phyloP scores from a whole-genome alignment of 129 eudicot genomes.

The Solidago caesia region DNA sequence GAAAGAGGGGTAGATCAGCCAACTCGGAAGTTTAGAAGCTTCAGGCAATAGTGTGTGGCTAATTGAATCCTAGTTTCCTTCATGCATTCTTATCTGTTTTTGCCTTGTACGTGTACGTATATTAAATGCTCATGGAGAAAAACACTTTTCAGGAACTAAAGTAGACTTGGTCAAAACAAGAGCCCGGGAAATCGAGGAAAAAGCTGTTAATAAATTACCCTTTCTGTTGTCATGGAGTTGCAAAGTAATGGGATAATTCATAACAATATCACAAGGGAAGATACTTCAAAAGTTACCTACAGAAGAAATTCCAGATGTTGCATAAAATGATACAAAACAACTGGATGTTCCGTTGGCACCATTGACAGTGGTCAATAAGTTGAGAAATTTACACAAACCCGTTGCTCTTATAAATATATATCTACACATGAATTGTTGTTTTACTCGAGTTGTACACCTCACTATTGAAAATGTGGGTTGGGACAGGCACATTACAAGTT shows the following conservation, averaged over 20 bases:
- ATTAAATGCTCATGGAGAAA: constrained; percentile 16
- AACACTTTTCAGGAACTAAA: constrained; percentile 34
- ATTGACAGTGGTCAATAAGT: constrained; percentile 25
- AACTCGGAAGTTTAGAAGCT: constrained; percentile 28
- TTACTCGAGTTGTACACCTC: too few species aligned
- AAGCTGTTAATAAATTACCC: constrained; percentile 17
- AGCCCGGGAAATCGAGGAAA: constrained; percentile 23
- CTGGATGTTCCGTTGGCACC: constrained; percentile 16
- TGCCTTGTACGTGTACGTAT: neutral
- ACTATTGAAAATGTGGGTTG: too few species aligned
- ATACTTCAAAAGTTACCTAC: constrained; percentile 14
- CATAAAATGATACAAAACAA: constrained; percentile 24
- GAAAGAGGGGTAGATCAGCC: constrained; percentile 34
- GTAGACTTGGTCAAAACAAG: constrained; percentile 22
- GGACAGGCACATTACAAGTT: too few species aligned
- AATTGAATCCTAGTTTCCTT: neutral
- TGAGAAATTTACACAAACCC: constrained; percentile 26
- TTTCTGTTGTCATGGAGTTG: constrained; percentile 41
- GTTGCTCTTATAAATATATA: too few species aligned
- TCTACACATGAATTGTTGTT: too few species aligned
- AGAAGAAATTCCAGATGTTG: constrained; percentile 6
- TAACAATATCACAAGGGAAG: constrained; percentile 28
- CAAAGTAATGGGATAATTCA: constrained; percentile 25
- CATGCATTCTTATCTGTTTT: neutral
- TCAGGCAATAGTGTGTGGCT: constrained; percentile 34